phyloP scores from a whole-genome alignment of 2,329 filamentous ascomycete genomes.

The Akanthomyces muscarius region DNA sequence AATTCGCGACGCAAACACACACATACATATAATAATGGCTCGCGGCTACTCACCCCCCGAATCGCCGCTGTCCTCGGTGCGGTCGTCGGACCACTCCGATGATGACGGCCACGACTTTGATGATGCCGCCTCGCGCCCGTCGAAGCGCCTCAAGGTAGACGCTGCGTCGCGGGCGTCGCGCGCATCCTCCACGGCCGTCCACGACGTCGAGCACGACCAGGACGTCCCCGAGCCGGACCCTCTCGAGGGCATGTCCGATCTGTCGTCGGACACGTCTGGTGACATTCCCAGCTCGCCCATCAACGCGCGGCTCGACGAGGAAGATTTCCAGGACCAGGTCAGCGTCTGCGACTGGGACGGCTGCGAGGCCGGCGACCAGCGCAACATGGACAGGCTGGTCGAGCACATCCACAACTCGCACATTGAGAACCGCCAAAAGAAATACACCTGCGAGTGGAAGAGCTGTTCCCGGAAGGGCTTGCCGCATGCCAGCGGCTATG shows the following conservation, averaged over 20 bases:
- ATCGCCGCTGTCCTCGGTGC: slow-evolving; percentile 46
- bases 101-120: slow-evolving; percentile 43
- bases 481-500: slow-evolving; percentile 91
- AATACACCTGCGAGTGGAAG: slow-evolving; percentile 97
- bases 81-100: slow-evolving; percentile 43
- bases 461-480: slow-evolving; percentile 86
- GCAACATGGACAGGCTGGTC: slow-evolving; percentile 77
- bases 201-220: slow-evolving; percentile 41
- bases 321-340: slow-evolving; percentile 72
- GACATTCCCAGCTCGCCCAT: slow-evolving; percentile 71
- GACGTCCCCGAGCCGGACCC: slow-evolving; percentile 44
- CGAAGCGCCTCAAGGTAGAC: slow-evolving; percentile 46
- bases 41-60: slow-evolving; percentile 38
- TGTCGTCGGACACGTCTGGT: slow-evolving; percentile 88
- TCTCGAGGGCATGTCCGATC: slow-evolving; percentile 60
- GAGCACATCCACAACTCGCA: slow-evolving; percentile 89
- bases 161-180: slow-evolving; percentile 43
- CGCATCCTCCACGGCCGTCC: slow-evolving; percentile 42
- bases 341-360: slow-evolving; percentile 75
- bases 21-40: slow-evolving; percentile 27
- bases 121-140: slow-evolving; percentile 36
- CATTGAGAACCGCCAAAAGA: slow-evolving; percentile 89
- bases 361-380: slow-evolving; percentile 65
- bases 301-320: slow-evolving; percentile 66
- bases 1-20: slow-evolving; percentile 19